Conservation (phyloP, 768 basidiomycete species). For the Naganishia antarctica region DNA sequence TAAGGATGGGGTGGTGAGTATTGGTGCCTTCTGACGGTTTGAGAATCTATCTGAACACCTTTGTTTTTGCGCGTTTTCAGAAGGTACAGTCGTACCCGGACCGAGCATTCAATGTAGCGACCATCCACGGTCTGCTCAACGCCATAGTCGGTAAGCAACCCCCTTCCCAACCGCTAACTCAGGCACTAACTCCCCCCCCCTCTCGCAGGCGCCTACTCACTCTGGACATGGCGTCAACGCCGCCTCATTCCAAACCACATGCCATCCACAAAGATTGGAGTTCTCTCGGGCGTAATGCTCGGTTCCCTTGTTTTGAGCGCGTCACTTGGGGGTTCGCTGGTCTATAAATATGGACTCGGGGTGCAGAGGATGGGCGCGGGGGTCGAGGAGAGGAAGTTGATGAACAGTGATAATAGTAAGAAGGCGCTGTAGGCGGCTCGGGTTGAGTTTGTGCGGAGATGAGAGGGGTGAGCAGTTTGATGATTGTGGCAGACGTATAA, state of each 20-base stretch:
- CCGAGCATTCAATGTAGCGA: conserved; percentile 32
- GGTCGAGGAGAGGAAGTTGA: conserved; percentile 39
- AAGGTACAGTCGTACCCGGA: conserved; percentile 32
- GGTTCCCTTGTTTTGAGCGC: conserved; percentile 11
- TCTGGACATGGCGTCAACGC: conserved; percentile 21
- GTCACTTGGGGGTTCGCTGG: conserved; percentile 32
- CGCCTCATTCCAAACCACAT: conserved; percentile 22
- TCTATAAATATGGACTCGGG: conserved; percentile 47
- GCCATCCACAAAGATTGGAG: conserved; percentile 21
- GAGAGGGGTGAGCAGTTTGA: too few species aligned
- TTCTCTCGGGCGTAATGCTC: conserved; percentile 39
- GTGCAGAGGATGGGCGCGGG: conserved; percentile 46
- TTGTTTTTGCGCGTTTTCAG: conserved; percentile 30
- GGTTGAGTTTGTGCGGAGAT: not conserved
- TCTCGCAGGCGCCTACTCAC: conserved; percentile 20
- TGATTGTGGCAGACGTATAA: too few species aligned
- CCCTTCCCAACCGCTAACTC: not conserved
- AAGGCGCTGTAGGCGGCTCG: not conserved
- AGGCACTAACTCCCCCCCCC: not conserved
- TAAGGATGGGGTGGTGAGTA: conserved; percentile 31
- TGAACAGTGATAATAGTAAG: conserved; percentile 6
- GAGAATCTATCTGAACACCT: conserved; percentile 35
- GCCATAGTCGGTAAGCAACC: conserved; percentile 15
- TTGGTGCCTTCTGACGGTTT: not conserved
- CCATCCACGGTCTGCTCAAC: conserved; percentile 25